Base-by-base conservation (phyloP, 2,329 filamentous ascomycete genomes). In the Alternaria panax region DNA sequence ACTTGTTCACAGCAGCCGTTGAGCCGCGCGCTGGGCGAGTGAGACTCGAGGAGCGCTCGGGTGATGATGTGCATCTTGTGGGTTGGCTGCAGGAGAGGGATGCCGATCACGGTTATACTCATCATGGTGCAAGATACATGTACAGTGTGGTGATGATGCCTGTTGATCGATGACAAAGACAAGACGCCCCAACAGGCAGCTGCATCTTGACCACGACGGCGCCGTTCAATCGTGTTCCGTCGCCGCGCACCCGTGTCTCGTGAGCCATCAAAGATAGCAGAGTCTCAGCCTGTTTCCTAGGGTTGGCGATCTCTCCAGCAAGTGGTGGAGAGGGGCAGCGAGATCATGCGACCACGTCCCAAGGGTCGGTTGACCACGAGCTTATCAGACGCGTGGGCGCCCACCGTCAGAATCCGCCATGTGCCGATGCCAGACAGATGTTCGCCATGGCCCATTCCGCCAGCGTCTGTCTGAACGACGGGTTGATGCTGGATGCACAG, bases 341-440 rank as follows among this genome's bases (percentile, higher is more conserved):
- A 54, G 69, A 65, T 74, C 71, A 71, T 69, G 66, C 63, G 70
- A 70, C 66, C 70, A 54, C 52, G 42, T 57, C 55, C 61, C 64
- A 60, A 61, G 60, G 48, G 51, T 63, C 48, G 32, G 55, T 63
- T 57, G 60, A 36, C 60, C 54, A 57, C 56, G 46, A 50, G 59
- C 63, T 60, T 60, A 60, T 63, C 63, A 56, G 60, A 67, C 60
- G 64, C 66, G 56, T 63, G 64, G 50, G 55, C 50, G 38, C 40
- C 46, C 24, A 41, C 18, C 20, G 22, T 18, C 7, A 22, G 32
- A 51, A 25, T 5, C 42, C 55, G 52, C 52, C 32, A 22, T 22
- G 46, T 64, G 46, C 59, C 61, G 61, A 51, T 50, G 30, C 14
- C 12, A 30, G 54, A 52, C 40, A 51, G 40, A 32, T 14, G 38